phyloP scores from a whole-genome alignment of 371 early-diverging fungal species.

The Spraguea lophii region DNA sequence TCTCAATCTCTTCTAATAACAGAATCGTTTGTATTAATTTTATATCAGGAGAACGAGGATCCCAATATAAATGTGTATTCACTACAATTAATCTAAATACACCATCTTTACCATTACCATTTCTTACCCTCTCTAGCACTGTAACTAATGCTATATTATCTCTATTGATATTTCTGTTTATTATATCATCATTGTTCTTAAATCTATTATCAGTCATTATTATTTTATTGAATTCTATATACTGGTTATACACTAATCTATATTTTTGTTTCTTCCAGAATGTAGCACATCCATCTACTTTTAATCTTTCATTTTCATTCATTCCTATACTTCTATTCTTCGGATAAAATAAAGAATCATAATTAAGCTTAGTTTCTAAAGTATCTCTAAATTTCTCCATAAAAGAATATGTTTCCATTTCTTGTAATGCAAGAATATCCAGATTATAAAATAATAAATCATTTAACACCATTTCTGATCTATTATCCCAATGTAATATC shows the following conservation, averaged over 20 bases:
- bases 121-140: conserved; percentile 59
- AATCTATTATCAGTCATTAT: conserved; percentile 65
- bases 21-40: conserved; percentile 85
- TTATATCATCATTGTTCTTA: conserved; percentile 65
- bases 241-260: conserved; percentile 54
- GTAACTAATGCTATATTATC: conserved; percentile 77
- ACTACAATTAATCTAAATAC: conserved; percentile 54
- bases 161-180: conserved; percentile 66
- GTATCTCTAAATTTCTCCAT: conserved; percentile 57
- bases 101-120: conserved; percentile 30
- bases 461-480: conserved; percentile 64
- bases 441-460: conserved; percentile 65
- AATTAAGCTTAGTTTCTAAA: conserved; percentile 44
- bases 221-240: conserved; percentile 72
- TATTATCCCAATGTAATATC: conserved; percentile 75
- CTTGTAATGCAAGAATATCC: conserved; percentile 83
- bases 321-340: conserved; percentile 74
- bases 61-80: conserved; percentile 54
- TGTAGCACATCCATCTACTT: conserved; percentile 87
- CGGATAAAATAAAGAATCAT: conserved; percentile 73
- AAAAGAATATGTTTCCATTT: conserved; percentile 42
- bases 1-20: conserved; percentile 69
- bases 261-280: conserved; percentile 66
- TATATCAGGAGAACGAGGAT: conserved; percentile 63
- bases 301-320: conserved; percentile 60